Base-by-base conservation (phyloP, 106 monocot species). In the Xerophyta viscosa region DNA sequence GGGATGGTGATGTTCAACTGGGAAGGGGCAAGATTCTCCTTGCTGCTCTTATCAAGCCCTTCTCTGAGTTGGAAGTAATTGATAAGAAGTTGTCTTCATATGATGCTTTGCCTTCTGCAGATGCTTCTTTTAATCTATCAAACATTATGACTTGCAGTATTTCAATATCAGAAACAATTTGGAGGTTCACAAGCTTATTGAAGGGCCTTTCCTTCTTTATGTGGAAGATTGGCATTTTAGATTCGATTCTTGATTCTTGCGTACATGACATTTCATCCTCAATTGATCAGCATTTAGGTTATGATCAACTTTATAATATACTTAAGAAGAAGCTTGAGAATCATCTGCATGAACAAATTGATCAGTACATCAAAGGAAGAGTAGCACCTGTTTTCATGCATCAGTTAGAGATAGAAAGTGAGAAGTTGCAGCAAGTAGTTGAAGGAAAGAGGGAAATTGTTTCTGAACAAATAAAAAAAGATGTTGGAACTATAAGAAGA, bases 221-320 rank as follows among this genome's bases (percentile, higher is more conserved):
- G 21, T 98, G 98, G 98, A 90, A 98, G 72, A 52, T 98, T 65
- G 48, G 71, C 57, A 47, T 86, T 52, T 29, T 98, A 70, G 85
- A 82, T 52, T 82, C 74, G 11, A 56, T 90, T 62, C 54, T 98
- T 67, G 82, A 86, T 62, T 74, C 63, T 30, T 98, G 85, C 54
- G 56, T 98, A 55, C 79, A 69, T 75, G 82, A 90, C 36, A 64
- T 98, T 71, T 78, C 94, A 56, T 81, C 89, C 66, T 71, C 69
- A 28, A 41, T 80, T 12, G 86, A 90, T 66, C 73, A 77, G 56
- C 82, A 74, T 64, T 57, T 90, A 61, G 67, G 69, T 41, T 66
- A 82, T 71, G 79, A 98, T 26, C 84, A 88, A 56, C 53, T 96
- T 46, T 68, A 67, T 14, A 75, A 42, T 47, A 52, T 41, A 63